Evolutionary conservation across 805 yeast genomes (phyloP).

Genomic region (Isabelozyma pseudorhagii): DNA sequence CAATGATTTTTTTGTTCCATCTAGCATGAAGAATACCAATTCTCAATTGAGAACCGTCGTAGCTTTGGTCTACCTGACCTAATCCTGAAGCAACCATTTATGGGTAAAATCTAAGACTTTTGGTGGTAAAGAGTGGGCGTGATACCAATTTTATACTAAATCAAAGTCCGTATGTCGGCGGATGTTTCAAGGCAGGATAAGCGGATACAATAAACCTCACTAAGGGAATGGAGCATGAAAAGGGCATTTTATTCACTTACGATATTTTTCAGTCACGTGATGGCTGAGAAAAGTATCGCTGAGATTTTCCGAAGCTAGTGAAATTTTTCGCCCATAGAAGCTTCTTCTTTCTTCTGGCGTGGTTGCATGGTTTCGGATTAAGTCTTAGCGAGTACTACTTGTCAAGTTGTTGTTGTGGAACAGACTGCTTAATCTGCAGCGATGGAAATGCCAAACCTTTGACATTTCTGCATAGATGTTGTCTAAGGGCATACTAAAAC

Average conservation of each 20-base stretch:
- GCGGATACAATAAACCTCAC: not conserved
- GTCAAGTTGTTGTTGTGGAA: too few relatives aligned
- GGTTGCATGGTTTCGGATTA: too few relatives aligned
- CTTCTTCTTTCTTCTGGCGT: not conserved
- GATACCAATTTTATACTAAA: not conserved
- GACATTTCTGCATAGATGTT: too few relatives aligned
- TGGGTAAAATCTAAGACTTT: not conserved
- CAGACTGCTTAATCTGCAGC: too few relatives aligned
- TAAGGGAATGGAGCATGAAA: not conserved
- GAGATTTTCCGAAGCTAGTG: not conserved
- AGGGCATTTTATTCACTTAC: slow-evolving; percentile 1
- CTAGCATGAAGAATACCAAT: slow-evolving; percentile 93
- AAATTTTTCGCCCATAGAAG: not conserved
- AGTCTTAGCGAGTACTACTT: too few relatives aligned
- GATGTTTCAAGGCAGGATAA: not conserved
- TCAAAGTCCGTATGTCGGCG: not conserved
- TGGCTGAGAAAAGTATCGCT: not conserved
- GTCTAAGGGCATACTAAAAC: too few relatives aligned
- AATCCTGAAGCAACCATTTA: slow-evolving; percentile 79
- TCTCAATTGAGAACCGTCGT: slow-evolving; percentile 66
- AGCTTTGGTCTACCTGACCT: slow-evolving; percentile 65
- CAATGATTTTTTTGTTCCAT: slow-evolving; percentile 82
- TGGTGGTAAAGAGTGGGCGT: not conserved
- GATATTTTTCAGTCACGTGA: not conserved
- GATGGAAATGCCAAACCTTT: too few relatives aligned